These are phyloP conservation scores for Penicillium sp. DNA, from an alignment of 2,329 filamentous ascomycete genomes.

Conservation along the genomic window DNA sequence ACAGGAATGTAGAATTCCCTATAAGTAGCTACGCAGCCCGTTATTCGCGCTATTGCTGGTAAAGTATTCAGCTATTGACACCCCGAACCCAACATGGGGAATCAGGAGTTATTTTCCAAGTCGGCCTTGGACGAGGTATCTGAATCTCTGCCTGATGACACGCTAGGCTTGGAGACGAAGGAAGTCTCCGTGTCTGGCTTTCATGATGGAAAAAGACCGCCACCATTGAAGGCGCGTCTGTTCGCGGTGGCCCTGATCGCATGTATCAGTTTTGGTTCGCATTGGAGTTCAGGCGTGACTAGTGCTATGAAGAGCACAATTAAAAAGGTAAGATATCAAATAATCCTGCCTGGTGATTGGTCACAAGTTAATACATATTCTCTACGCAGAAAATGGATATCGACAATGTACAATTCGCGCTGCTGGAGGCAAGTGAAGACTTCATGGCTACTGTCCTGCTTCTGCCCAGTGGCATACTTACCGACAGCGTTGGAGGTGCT, in stretches of 20 bases:
- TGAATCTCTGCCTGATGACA: background rate
- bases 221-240: conserved; percentile 36
- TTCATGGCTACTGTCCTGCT: conserved; percentile 62
- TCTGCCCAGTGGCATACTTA: conserved; percentile 55
- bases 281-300: conserved; percentile 61
- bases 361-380: background rate
- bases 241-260: conserved; percentile 46
- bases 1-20: background rate
- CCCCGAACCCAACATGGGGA: conserved; percentile 1
- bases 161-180: background rate
- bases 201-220: conserved; percentile 20
- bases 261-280: conserved; percentile 58
- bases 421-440: conserved; percentile 61
- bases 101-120: conserved; percentile 4
- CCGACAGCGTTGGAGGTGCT: conserved; percentile 60
- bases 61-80: background rate
- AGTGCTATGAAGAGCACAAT: conserved; percentile 62
- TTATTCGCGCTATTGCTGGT: background rate
- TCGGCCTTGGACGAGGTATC: conserved; percentile 4
- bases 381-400: conserved; percentile 51
- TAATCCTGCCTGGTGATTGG: too few species aligned
- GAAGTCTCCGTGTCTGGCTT: background rate
- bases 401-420: conserved; percentile 59
- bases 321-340: conserved; percentile 48
- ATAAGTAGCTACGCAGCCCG: background rate